Conservation (phyloP, 2,329 filamentous ascomycete species). For the Sclerotinia glacialis region DNA sequence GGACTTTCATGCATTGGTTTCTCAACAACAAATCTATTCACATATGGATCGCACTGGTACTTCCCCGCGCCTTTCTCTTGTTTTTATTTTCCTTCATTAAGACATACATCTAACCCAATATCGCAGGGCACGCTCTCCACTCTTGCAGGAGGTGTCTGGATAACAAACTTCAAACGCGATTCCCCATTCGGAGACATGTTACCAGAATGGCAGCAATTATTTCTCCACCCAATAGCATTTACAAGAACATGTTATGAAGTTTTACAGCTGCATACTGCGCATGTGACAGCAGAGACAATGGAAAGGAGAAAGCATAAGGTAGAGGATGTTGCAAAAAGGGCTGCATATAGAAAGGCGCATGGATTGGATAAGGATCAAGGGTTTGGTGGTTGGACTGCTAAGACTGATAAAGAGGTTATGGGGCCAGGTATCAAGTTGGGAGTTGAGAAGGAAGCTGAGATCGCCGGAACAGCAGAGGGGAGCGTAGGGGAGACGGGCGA, state of each 20-base stretch:
- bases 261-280: slow-evolving; percentile 71
- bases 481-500: slow-evolving; percentile 12
- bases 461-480: slow-evolving; percentile 12
- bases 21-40: slow-evolving; percentile 75
- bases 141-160: slow-evolving; percentile 70
- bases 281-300: slow-evolving; percentile 64
- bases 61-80: slow-evolving; percentile 31
- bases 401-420: slow-evolving; percentile 37
- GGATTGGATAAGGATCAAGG: slow-evolving; percentile 66
- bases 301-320: slow-evolving; percentile 71
- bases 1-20: slow-evolving; percentile 82
- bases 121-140: slow-evolving; percentile 39
- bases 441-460: slow-evolving; percentile 16
- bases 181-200: slow-evolving; percentile 80
- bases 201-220: slow-evolving; percentile 66
- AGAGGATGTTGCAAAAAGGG: slow-evolving; percentile 85
- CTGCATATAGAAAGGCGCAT: slow-evolving; percentile 81
- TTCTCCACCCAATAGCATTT: slow-evolving; percentile 67
- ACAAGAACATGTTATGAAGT: slow-evolving; percentile 66
- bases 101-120: slow-evolving; percentile 9
- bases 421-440: slow-evolving; percentile 39
- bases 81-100: background rate
- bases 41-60: slow-evolving; percentile 77
- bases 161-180: slow-evolving; percentile 72
- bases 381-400: slow-evolving; percentile 50